Evolutionary conservation across 805 yeast genomes (phyloP).

Genomic region (Myxozyma mucilagina): DNA sequence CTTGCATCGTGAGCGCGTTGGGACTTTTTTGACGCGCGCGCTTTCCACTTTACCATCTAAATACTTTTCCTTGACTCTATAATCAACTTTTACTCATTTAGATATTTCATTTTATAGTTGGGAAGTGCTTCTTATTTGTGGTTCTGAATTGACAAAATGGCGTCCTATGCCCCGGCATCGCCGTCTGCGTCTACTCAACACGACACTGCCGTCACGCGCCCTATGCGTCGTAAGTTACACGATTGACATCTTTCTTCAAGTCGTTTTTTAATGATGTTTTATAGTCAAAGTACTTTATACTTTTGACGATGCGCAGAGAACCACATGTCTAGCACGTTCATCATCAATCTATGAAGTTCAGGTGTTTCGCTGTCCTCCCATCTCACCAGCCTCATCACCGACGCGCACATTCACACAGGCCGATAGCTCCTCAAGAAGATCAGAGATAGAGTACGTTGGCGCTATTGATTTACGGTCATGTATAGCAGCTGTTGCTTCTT

Average conservation of each 20-base stretch:
- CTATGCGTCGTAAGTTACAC: conserved; percentile 19
- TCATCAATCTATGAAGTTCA: conserved; percentile 29
- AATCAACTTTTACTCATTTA: neutral
- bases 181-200: neutral
- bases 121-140: neutral
- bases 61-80: neutral
- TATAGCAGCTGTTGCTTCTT: conserved; percentile 38
- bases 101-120: neutral
- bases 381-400: conserved; percentile 8
- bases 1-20: too few species aligned
- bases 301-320: conserved; percentile 38
- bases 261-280: neutral
- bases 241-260: neutral
- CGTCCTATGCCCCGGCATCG: conserved; percentile 12
- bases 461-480: conserved; percentile 40
- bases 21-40: neutral
- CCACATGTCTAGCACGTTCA: conserved; percentile 42
- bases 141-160: neutral
- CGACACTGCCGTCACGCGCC: conserved; percentile 18
- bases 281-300: conserved; percentile 44
- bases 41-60: neutral
- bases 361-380: conserved; percentile 31
- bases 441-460: conserved; percentile 35
- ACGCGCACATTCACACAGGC: conserved; percentile 1
- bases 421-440: neutral